Conservation (phyloP, 2,329 filamentous ascomycete genomes). For the Clonostachys sp. region DNA sequence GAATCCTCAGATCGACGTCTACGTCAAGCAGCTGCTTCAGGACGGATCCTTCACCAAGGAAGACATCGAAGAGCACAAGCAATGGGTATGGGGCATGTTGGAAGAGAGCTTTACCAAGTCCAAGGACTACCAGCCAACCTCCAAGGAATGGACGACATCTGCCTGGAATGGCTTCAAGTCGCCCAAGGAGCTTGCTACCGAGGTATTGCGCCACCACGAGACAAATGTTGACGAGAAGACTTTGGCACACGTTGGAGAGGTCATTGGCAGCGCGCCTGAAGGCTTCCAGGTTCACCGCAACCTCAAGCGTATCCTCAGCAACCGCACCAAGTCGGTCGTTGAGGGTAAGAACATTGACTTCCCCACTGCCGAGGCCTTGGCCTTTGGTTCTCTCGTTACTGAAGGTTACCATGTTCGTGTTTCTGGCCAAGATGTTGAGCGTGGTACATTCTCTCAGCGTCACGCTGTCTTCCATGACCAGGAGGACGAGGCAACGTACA, state of each 20-base stretch:
- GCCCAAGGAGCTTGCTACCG: constrained; percentile 89
- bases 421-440: constrained; percentile 97
- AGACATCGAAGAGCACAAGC: constrained; percentile 97
- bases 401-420: constrained; percentile 97
- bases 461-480: constrained; percentile 97
- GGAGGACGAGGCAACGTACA: constrained; percentile 88
- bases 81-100: constrained; percentile 99
- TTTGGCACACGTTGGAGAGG: constrained; percentile 76
- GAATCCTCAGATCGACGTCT: constrained; percentile 80
- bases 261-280: constrained; percentile 75
- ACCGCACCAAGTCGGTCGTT: constrained; percentile 84
- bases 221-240: constrained; percentile 73
- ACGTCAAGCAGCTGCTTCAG: constrained; percentile 82
- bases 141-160: constrained; percentile 97
- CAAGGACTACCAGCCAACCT: constrained; percentile 93
- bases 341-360: constrained; percentile 97
- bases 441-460: constrained; percentile 97
- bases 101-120: constrained; percentile 96
- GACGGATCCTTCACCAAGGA: constrained; percentile 96
- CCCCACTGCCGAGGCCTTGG: constrained; percentile 93
- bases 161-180: constrained; percentile 98
- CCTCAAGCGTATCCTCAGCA: constrained; percentile 90
- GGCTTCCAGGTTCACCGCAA: constrained; percentile 90
- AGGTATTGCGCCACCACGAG: constrained; percentile 86
- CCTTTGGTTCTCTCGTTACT: constrained; percentile 83